Evolutionary conservation across 768 basidiomycete species (phyloP).

Genomic region (Candolleomyces eurysporus): DNA sequence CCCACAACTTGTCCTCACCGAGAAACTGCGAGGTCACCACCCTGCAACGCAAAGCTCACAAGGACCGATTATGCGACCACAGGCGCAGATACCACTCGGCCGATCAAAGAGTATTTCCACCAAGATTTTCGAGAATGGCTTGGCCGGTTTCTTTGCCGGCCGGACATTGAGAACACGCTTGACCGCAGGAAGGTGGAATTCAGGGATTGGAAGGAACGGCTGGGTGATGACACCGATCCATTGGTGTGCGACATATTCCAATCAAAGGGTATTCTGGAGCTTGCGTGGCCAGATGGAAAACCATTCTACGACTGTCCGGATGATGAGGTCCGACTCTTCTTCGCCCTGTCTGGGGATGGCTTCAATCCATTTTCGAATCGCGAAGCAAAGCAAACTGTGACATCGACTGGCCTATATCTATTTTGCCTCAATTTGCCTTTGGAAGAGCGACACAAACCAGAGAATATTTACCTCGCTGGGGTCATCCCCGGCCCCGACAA

Average conservation of each 20-base stretch:
- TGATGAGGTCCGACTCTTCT: slow-evolving; percentile 9
- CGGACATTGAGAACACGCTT: slow-evolving; percentile 16
- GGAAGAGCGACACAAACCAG: slow-evolving; percentile 17
- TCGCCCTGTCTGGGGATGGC: slow-evolving; percentile 28
- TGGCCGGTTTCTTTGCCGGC: slow-evolving; percentile 13
- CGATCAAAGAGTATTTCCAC: slow-evolving; percentile 12
- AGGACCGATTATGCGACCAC: too few relatives aligned
- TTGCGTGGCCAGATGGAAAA: background rate
- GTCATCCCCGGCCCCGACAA: slow-evolving; percentile 38
- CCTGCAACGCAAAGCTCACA: too few relatives aligned
- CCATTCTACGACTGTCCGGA: slow-evolving; percentile 5
- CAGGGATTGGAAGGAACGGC: background rate
- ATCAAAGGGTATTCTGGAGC: slow-evolving; percentile 3
- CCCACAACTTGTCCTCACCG: too few relatives aligned
- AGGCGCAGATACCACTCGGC: background rate
- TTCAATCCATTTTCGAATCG: slow-evolving; percentile 31
- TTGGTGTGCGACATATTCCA: slow-evolving; percentile 8
- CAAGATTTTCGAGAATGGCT: slow-evolving; percentile 22
- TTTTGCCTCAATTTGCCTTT: slow-evolving; percentile 32
- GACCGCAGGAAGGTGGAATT: background rate
- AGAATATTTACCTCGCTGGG: slow-evolving; percentile 36
- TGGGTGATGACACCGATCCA: too few relatives aligned
- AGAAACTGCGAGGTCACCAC: too few relatives aligned
- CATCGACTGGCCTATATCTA: slow-evolving; percentile 26
- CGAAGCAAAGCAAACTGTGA: slow-evolving; percentile 19